Evolutionary conservation across 192 early-diverging fungal species (phyloP).

Genomic region (Oehlia diaphana): DNA sequence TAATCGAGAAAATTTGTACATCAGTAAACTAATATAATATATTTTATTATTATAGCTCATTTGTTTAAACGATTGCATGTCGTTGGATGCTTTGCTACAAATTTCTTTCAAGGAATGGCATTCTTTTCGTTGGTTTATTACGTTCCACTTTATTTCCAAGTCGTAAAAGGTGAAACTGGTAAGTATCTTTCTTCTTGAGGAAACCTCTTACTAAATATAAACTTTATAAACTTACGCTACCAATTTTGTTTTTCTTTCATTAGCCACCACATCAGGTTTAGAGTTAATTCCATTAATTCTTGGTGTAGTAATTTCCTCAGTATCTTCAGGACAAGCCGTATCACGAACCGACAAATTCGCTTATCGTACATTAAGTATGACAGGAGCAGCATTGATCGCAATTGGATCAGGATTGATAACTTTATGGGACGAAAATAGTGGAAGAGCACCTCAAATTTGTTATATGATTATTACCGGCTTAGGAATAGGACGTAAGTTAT

Average conservation of each 20-base stretch:
- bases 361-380: constrained; percentile 64
- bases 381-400: constrained; percentile 62
- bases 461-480: constrained; percentile 70
- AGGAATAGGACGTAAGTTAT: constrained; percentile 58
- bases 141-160: constrained; percentile 79
- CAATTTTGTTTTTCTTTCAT: not conserved
- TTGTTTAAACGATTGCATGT: constrained; percentile 63
- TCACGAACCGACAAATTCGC: constrained; percentile 45
- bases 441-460: constrained; percentile 52
- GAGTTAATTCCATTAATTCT: constrained; percentile 72
- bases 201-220: too few relatives aligned
- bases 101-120: constrained; percentile 64
- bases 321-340: constrained; percentile 63
- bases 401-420: constrained; percentile 66
- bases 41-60: constrained; percentile 35
- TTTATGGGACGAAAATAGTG: constrained; percentile 53
- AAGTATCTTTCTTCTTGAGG: not conserved
- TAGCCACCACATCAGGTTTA: constrained; percentile 73
- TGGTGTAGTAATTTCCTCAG: constrained; percentile 69
- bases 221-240: not conserved
- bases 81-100: constrained; percentile 56
- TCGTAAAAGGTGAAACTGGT: constrained; percentile 65
- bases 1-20: not conserved
- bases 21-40: constrained; percentile 2
- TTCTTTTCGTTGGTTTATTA: constrained; percentile 73